phyloP scores from a whole-genome alignment of 2,329 filamentous ascomycete species.

The Rhexocercosporidium sp. region DNA sequence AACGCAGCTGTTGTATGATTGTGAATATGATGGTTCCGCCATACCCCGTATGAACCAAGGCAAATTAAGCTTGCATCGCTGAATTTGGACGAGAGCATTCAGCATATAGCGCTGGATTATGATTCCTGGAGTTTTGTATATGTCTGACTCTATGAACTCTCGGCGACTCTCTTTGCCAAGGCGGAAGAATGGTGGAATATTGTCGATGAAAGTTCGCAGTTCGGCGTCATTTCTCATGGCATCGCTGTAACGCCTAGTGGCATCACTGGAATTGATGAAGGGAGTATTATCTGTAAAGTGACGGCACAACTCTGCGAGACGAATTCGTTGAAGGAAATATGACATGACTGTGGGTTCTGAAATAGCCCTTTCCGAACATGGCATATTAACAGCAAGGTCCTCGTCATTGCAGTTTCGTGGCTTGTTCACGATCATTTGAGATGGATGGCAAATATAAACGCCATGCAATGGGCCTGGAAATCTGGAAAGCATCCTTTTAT shows the following conservation, averaged over 20 bases:
- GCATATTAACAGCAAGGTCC: slow-evolving; percentile 2
- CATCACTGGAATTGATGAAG: slow-evolving; percentile 24
- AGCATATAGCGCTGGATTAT: slow-evolving; percentile 44
- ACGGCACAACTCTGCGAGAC: slow-evolving; percentile 45
- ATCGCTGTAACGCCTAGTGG: slow-evolving; percentile 30
- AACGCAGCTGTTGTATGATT: slow-evolving; percentile 43
- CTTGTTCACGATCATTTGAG: slow-evolving; percentile 41
- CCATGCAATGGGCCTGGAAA: slow-evolving; percentile 40
- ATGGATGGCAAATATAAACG: slow-evolving; percentile 42
- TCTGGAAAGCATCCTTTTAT: slow-evolving; percentile 35
- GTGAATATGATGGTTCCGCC: slow-evolving; percentile 36
- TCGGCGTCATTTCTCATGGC: slow-evolving; percentile 43
- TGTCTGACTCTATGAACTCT: slow-evolving; percentile 27
- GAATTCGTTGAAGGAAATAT: slow-evolving; percentile 45
- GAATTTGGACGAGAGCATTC: slow-evolving; percentile 42
- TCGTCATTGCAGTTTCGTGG: slow-evolving; percentile 11
- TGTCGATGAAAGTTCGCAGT: slow-evolving; percentile 39
- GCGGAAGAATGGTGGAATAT: slow-evolving; percentile 44
- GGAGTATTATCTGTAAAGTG: slow-evolving; percentile 43
- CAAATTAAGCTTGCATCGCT: slow-evolving; percentile 46
- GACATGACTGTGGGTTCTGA: slow-evolving; percentile 41
- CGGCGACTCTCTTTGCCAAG: slow-evolving; percentile 4
- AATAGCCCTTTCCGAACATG: background rate
- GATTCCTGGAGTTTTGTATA: slow-evolving; percentile 31
- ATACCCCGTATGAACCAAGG: slow-evolving; percentile 41